Evolutionary conservation across 352 stramenopile genomes (phyloP).

Genomic region (Phytophthora tentaculata): DNA sequence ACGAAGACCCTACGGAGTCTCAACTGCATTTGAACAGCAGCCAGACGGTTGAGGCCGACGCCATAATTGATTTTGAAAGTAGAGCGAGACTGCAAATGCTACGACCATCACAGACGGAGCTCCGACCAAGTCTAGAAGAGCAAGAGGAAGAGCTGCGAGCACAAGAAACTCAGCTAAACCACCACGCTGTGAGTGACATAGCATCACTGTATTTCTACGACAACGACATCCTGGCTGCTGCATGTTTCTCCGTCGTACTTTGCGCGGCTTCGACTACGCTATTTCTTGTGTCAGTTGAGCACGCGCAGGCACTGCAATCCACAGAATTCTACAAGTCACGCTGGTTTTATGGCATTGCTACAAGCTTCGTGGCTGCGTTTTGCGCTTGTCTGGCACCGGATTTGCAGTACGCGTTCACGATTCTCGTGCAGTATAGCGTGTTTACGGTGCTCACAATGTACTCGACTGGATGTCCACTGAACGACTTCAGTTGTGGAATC

Average conservation of each 20-base stretch:
- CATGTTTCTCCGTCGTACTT: slow-evolving; percentile 32
- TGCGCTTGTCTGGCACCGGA: slow-evolving; percentile 54
- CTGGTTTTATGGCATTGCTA: slow-evolving; percentile 47
- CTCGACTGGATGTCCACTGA: slow-evolving; percentile 56
- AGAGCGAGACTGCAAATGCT: slow-evolving; percentile 2
- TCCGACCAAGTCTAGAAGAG: slow-evolving; percentile 20
- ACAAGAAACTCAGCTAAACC: slow-evolving; percentile 23
- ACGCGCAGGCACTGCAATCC: slow-evolving; percentile 35
- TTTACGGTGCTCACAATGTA: slow-evolving; percentile 62
- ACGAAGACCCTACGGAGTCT: slow-evolving; percentile 8
- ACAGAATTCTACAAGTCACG: slow-evolving; percentile 60
- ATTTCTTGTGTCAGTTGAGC: slow-evolving; percentile 39
- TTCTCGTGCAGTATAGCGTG: slow-evolving; percentile 46
- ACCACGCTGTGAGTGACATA: slow-evolving; percentile 33
- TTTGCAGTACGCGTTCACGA: slow-evolving; percentile 44
- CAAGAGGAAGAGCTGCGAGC: slow-evolving; percentile 29
- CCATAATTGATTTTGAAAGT: not conserved
- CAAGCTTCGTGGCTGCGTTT: slow-evolving; percentile 38
- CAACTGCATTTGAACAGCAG: too few species aligned
- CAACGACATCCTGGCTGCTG: slow-evolving; percentile 48
- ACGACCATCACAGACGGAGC: slow-evolving; percentile 12
- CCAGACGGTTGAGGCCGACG: slow-evolving; percentile 8
- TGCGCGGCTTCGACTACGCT: slow-evolving; percentile 26
- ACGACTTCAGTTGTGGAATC: slow-evolving; percentile 53
- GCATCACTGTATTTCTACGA: slow-evolving; percentile 26